phyloP scores from a whole-genome alignment of 345 rosid genomes.

The thale cress (Arabidopsis thaliana) region TAIR10.1 NC_003071.7:17631001-17631500 shows the following conservation, averaged over 20 bases:
- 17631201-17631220: background rate
- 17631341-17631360: background rate
- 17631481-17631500: conserved; percentile 13
- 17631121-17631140: conserved; percentile 13
- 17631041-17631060: background rate
- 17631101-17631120: background rate
- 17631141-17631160: background rate
- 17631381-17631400: background rate
- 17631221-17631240: background rate
- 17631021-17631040: background rate
- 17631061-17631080: background rate
- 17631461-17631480: background rate
- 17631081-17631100: background rate
- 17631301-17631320: conserved; percentile 4
- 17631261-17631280: conserved; percentile 8
- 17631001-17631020: conserved; percentile 10
- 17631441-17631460: conserved; percentile 14
- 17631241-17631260: conserved; percentile 4
- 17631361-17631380: background rate
- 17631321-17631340: background rate
- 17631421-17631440: background rate
- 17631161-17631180: background rate
- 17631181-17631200: background rate
- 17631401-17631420: background rate
- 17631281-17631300: conserved; percentile 1